Conservation (phyloP, 179 eudicot species). For the Silene vulgaris region DNA sequence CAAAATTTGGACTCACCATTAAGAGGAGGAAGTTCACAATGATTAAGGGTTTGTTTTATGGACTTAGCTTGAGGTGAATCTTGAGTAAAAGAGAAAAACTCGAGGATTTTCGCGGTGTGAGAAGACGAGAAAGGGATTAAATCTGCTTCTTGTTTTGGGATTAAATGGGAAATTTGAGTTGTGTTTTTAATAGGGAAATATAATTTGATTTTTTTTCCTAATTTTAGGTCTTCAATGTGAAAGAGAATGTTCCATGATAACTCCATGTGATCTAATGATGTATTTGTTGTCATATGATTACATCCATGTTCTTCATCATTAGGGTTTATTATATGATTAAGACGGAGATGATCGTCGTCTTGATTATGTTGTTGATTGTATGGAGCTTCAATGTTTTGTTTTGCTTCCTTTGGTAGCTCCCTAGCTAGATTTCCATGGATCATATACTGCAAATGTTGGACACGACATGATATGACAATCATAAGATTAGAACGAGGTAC, state of each 20-base stretch:
- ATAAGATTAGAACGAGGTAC: not conserved
- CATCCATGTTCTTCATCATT: slow-evolving; percentile 13
- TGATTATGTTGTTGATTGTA: not conserved
- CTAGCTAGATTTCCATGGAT: slow-evolving; percentile 29
- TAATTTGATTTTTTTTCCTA: slow-evolving; percentile 36
- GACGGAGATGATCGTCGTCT: slow-evolving; percentile 16
- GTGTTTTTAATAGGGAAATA: slow-evolving; percentile 45
- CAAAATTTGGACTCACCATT: slow-evolving; percentile 51
- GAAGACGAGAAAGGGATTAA: slow-evolving; percentile 56
- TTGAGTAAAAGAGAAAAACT: slow-evolving; percentile 37
- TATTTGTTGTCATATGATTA: slow-evolving; percentile 7
- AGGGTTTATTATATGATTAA: slow-evolving; percentile 11
- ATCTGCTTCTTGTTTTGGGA: slow-evolving; percentile 52
- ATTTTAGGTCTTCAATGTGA: slow-evolving; percentile 39
- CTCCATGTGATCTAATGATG: slow-evolving; percentile 33
- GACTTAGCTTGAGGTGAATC: slow-evolving; percentile 60
- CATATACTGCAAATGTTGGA: slow-evolving; percentile 20
- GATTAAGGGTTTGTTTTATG: slow-evolving; percentile 43
- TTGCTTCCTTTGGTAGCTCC: slow-evolving; percentile 23
- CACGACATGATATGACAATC: not conserved
- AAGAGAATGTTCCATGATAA: slow-evolving; percentile 43
- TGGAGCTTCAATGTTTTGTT: slow-evolving; percentile 18
- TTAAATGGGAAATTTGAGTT: slow-evolving; percentile 36
- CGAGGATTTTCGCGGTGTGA: slow-evolving; percentile 39
- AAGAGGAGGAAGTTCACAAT: slow-evolving; percentile 51